A percentile compares a stretch with the other conserved stretches of the same genome.
phyloP scores from a whole-genome alignment of 176 grass and related monocot species.

The Phragmites australis region DNA sequence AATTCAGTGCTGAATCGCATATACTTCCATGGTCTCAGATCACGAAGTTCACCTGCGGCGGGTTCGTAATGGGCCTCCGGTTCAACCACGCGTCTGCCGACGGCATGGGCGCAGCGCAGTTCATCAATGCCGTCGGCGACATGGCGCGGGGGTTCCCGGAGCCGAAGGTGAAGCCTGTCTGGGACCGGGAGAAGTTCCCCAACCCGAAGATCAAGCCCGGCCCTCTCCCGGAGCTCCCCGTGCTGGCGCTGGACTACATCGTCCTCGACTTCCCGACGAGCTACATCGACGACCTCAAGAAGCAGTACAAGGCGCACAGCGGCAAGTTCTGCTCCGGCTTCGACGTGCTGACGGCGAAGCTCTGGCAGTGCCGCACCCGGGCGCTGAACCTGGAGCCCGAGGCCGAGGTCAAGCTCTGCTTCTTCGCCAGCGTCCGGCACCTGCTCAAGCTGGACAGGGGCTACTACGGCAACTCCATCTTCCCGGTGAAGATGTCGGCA shows the following conservation, averaged over 20 bases:
- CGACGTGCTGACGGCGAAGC: constrained; percentile 58
- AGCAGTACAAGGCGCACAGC: constrained; percentile 53
- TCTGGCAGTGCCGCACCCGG: constrained; percentile 62
- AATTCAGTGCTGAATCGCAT: background rate
- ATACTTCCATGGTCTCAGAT: constrained; percentile 33
- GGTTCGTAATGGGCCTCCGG: constrained; percentile 64
- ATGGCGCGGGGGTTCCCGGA: constrained; percentile 56
- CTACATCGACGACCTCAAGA: constrained; percentile 56
- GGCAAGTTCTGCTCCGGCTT: constrained; percentile 71
- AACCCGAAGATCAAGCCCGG: constrained; percentile 48
- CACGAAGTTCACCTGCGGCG: constrained; percentile 68
- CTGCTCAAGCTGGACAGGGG: constrained; percentile 53
- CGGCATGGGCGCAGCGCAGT: constrained; percentile 60
- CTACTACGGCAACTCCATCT: constrained; percentile 78
- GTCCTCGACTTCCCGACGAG: constrained; percentile 50
- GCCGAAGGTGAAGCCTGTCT: constrained; percentile 51
- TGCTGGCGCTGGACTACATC: constrained; percentile 47
- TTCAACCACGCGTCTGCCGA: constrained; percentile 67
- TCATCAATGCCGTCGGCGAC: constrained; percentile 58
- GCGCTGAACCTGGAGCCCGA: constrained; percentile 43
- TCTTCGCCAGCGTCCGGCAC: constrained; percentile 61
- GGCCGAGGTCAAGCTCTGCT: constrained; percentile 53
- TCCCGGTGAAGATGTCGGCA: constrained; percentile 52
- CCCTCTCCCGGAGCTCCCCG: constrained; percentile 48
- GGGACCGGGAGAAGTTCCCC: constrained; percentile 65